Evolutionary conservation across 169 alveolate genomes (phyloP).

Genomic region (Cryptosporidium xiaoi): DNA sequence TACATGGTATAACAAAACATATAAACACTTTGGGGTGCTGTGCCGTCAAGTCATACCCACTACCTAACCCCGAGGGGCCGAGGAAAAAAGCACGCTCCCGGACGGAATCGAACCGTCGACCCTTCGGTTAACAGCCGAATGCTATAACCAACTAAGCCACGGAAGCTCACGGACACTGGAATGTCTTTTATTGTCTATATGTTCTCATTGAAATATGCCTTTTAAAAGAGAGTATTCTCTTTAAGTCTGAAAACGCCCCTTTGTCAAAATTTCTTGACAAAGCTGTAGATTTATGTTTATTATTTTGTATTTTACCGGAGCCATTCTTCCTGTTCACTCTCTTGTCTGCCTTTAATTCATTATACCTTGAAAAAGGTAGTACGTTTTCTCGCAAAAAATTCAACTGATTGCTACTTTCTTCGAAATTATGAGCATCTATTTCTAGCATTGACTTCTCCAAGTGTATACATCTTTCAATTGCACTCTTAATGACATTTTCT

Average conservation of each 20-base stretch:
- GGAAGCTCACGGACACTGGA: constrained; percentile 76
- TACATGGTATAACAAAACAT: no score
- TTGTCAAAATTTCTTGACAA: no score
- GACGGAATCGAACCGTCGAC: constrained; percentile 78
- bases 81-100: constrained; percentile 70
- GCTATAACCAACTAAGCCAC: constrained; percentile 77
- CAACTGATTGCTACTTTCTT: background rate
- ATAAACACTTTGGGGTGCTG: no score
- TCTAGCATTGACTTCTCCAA: constrained; percentile 21
- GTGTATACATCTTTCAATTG: constrained; percentile 33
- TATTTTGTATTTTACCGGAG: background rate
- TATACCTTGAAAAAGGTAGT: no score
- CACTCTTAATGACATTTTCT: constrained; percentile 4
- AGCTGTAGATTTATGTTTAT: no score
- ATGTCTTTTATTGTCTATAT: constrained; percentile 2
- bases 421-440: background rate
- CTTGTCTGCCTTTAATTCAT: background rate
- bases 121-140: constrained; percentile 77
- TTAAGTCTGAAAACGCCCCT: no score
- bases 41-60: no score
- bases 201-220: background rate
- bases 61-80: no score
- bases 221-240: background rate
- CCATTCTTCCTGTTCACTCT: background rate
- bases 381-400: no score